Conservation (phyloP, 768 basidiomycete species). For the Amanita rimosa region DNA sequence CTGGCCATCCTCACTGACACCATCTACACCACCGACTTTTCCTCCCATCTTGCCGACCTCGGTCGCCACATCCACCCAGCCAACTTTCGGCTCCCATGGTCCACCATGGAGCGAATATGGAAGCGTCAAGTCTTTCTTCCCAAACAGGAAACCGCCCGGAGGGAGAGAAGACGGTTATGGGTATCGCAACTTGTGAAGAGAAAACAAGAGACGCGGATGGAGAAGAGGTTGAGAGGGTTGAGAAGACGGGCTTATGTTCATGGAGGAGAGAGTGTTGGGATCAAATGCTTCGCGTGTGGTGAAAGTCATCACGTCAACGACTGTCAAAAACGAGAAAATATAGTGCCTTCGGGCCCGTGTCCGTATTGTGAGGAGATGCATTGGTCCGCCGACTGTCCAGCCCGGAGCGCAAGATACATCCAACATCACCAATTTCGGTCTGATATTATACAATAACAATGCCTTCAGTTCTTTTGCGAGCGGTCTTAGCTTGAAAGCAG, state of each 20-base stretch:
- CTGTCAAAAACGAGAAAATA: neutral
- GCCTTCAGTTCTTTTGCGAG: too few relatives aligned
- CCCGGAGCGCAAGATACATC: neutral
- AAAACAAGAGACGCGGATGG: neutral
- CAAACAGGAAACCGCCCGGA: neutral
- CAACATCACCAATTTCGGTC: too few relatives aligned
- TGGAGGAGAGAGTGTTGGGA: neutral
- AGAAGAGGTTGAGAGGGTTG: neutral
- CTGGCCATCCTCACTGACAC: slow-evolving; percentile 3
- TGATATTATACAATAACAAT: neutral
- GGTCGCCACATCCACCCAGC: slow-evolving; percentile 3
- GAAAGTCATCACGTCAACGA: slow-evolving; percentile 1
- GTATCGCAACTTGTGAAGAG: neutral
- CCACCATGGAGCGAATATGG: slow-evolving; percentile 4
- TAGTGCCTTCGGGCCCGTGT: neutral
- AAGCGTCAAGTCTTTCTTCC: slow-evolving; percentile 4
- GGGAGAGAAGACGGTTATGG: neutral
- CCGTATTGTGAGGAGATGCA: slow-evolving; percentile 1
- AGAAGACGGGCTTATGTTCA: neutral
- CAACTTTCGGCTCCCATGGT: slow-evolving; percentile 6
- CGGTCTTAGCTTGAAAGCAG: too few relatives aligned
- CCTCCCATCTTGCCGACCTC: slow-evolving; percentile 1
- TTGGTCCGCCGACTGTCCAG: slow-evolving; percentile 2
- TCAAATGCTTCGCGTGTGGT: neutral
- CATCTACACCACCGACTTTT: neutral